Evolutionary conservation across 2,329 filamentous ascomycete genomes (phyloP).

Genomic region (Exophiala xenobiotica): DNA sequence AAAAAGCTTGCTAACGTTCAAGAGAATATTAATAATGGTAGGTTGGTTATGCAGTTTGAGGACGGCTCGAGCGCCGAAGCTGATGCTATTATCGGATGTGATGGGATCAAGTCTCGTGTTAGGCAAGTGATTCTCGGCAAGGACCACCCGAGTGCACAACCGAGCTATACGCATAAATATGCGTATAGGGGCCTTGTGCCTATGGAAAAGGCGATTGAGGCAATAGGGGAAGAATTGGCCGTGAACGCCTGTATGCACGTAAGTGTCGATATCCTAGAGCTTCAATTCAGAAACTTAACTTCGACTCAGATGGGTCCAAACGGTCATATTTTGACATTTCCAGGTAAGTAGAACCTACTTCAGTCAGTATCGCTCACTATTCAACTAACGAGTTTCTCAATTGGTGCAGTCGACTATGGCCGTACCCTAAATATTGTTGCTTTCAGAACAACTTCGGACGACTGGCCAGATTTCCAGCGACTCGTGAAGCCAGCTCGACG

Average conservation of each 20-base stretch:
- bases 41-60: slow-evolving; percentile 42
- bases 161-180: slow-evolving; percentile 53
- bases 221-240: slow-evolving; percentile 51
- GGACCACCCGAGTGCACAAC: slow-evolving; percentile 42
- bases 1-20: slow-evolving; percentile 38
- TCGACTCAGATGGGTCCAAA: slow-evolving; percentile 55
- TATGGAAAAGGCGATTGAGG: slow-evolving; percentile 52
- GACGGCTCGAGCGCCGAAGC: slow-evolving; percentile 46
- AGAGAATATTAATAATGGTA: slow-evolving; percentile 20
- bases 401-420: slow-evolving; percentile 44
- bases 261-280: not conserved
- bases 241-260: slow-evolving; percentile 42
- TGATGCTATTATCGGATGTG: slow-evolving; percentile 54
- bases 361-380: slow-evolving; percentile 39
- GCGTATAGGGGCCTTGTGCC: slow-evolving; percentile 63
- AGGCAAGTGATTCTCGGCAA: slow-evolving; percentile 54
- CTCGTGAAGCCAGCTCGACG: slow-evolving; percentile 38
- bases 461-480: slow-evolving; percentile 25
- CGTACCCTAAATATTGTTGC: slow-evolving; percentile 9
- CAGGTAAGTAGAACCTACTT: slow-evolving; percentile 52
- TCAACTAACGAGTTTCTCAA: slow-evolving; percentile 53
- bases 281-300: slow-evolving; percentile 1
- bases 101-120: slow-evolving; percentile 62
- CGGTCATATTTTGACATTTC: slow-evolving; percentile 62
- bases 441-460: not conserved